Evolutionary conservation across 306 rosid species (phyloP), one percentile per base, ranked within the genome.

Genomic region (Begonia peltatifolia): DNA sequence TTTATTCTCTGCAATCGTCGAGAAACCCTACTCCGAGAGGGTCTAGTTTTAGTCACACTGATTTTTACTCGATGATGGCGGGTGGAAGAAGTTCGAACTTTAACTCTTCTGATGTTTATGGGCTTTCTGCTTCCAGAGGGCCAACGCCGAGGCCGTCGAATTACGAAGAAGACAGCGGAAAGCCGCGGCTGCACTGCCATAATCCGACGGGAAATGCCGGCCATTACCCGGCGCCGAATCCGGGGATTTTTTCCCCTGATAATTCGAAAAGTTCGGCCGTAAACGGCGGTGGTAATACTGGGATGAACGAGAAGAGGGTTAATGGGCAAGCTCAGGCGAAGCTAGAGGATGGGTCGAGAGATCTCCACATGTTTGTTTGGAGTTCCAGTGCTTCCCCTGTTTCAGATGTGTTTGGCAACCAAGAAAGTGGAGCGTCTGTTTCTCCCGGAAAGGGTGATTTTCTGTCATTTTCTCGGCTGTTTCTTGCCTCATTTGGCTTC

Each of bases 351-450:
- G 78, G 83, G 6, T 66, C 46, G 12, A 79, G 63, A 53, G 95
- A 89, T 42, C 89, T 87, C 30, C 94, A 88, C 12, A 87, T 84
- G 96, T 84, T 84, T 61, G 94, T 87, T 46, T 87, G 96, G 96
- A 84, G 94, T 49, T 84, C 96, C 0, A 84, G 93, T 50, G 70
- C 72, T 66, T 87, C 96, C 1, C 93, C 93, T 2, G 94, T 84
- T 14, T 84, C 96, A 0, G 94, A 87, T 57, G 94, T 84, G 10
- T 87, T 79, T 16, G 94, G 84, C 5, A 79, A 78, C 51, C 84
- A 81, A 64, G 94, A 87, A 54, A 78, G 76, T 3, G 81, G 83
- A 55, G 17, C 79, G 54, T 72, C 75, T 11, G 92, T 79, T 1
- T 87, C 96, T 60, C 94, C 96, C 0, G 84, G 83, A 8, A 87